phyloP scores from a whole-genome alignment of 768 basidiomycete species.

The Amanita rubescens region DNA sequence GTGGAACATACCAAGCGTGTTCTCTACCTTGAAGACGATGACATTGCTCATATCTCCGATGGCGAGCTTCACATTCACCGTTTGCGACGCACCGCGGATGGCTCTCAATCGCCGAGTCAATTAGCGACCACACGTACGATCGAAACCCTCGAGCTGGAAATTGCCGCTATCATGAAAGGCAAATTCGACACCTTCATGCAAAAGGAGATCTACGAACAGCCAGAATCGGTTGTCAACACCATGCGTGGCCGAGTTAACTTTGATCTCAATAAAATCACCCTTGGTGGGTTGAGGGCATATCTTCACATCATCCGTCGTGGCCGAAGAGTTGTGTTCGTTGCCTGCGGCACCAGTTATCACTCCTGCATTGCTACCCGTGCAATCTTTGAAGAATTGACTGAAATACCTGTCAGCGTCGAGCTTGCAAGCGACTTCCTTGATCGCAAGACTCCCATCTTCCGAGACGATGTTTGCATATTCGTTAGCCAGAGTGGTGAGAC shows the following conservation, averaged over 20 bases:
- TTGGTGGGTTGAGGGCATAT: slow-evolving; percentile 93
- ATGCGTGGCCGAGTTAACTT: slow-evolving; percentile 99
- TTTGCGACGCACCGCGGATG: slow-evolving; percentile 82
- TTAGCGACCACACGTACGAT: slow-evolving; percentile 81
- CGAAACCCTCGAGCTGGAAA: slow-evolving; percentile 96
- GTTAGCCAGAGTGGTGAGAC: slow-evolving; percentile 98
- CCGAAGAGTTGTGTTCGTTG: slow-evolving; percentile 90
- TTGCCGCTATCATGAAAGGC: slow-evolving; percentile 99
- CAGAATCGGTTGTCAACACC: slow-evolving; percentile 98
- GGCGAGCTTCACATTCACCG: slow-evolving; percentile 99
- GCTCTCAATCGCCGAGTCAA: slow-evolving; percentile 49
- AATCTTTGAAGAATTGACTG: slow-evolving; percentile 98
- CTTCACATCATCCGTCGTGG: slow-evolving; percentile 94
- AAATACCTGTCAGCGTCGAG: slow-evolving; percentile 96
- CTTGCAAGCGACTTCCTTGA: slow-evolving; percentile 98
- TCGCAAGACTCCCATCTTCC: slow-evolving; percentile 98
- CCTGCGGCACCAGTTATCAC: slow-evolving; percentile 99
- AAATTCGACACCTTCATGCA: slow-evolving; percentile 99
- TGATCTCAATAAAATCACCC: slow-evolving; percentile 82
- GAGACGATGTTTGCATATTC: slow-evolving; percentile 96
- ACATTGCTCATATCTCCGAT: slow-evolving; percentile 95
- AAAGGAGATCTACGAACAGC: slow-evolving; percentile 99
- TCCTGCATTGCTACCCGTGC: slow-evolving; percentile 94
- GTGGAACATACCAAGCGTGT: slow-evolving; percentile 99
- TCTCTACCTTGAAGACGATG: slow-evolving; percentile 97